Evolutionary conservation across 257 asterid species (phyloP).

Genomic region (Osmanthus fragrans): DNA sequence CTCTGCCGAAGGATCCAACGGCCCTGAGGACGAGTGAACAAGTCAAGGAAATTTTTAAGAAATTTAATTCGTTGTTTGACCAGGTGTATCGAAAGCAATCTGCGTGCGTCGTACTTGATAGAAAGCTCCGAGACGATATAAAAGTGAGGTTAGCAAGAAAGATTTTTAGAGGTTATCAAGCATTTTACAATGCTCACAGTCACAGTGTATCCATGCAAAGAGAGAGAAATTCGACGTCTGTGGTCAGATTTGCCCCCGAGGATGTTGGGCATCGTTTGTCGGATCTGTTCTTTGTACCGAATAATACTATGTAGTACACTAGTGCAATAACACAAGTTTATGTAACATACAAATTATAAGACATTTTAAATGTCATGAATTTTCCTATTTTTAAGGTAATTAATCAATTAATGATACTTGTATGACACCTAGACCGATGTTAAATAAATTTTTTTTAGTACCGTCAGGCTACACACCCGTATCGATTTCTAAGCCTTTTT

Average conservation of each 20-base stretch:
- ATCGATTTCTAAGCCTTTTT: too few species aligned
- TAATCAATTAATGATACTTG: too few species aligned
- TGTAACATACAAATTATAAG: too few species aligned
- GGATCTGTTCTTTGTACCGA: conserved; percentile 45
- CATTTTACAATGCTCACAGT: conserved; percentile 46
- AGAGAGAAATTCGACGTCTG: conserved; percentile 39
- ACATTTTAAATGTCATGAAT: too few species aligned
- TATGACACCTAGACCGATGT: too few species aligned
- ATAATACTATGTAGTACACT: too few species aligned
- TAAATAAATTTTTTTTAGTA: not conserved
- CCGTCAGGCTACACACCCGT: not conserved
- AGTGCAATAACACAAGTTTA: too few species aligned
- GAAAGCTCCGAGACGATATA: conserved; percentile 58
- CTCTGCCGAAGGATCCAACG: conserved; percentile 52
- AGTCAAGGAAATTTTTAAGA: conserved; percentile 56
- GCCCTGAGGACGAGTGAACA: conserved; percentile 32
- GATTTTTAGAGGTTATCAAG: conserved; percentile 50
- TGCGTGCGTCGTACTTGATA: conserved; percentile 53
- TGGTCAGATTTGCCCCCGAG: conserved; percentile 71
- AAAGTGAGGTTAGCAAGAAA: conserved; percentile 50
- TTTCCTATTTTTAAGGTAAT: too few species aligned
- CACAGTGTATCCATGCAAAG: conserved; percentile 29
- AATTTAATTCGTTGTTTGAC: conserved; percentile 59
- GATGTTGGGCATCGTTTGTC: conserved; percentile 62
- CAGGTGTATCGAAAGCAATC: conserved; percentile 67